Conservation (phyloP, 306 rosid species). For the Castanospermum australe region DNA sequence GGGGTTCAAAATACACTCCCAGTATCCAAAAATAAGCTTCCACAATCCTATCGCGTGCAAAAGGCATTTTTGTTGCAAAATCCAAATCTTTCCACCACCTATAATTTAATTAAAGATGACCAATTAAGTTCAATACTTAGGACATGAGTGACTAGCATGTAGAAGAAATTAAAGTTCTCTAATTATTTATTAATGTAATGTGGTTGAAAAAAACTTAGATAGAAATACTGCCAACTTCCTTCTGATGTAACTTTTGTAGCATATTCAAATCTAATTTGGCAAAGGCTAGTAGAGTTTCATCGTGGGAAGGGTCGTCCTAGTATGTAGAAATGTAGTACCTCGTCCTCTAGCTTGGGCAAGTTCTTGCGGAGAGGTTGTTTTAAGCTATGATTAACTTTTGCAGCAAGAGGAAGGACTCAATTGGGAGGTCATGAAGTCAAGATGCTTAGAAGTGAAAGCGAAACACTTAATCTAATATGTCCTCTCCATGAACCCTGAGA, state of each 20-base stretch:
- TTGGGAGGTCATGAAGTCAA: neutral
- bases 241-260: constrained; percentile 32
- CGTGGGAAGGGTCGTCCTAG: constrained; percentile 29
- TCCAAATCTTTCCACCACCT: constrained; percentile 51
- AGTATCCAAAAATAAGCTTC: constrained; percentile 43
- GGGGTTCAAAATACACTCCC: constrained; percentile 30
- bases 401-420: constrained; percentile 4
- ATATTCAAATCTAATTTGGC: constrained; percentile 42
- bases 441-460: constrained; percentile 17
- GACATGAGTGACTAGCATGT: neutral
- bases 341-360: constrained; percentile 24
- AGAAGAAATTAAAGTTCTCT: neutral
- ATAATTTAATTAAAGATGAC: neutral
- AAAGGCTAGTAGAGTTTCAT: constrained; percentile 13
- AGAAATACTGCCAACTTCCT: constrained; percentile 22
- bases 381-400: constrained; percentile 21
- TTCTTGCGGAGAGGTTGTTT: constrained; percentile 27
- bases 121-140: neutral
- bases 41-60: constrained; percentile 36
- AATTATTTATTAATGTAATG: neutral
- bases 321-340: constrained; percentile 18
- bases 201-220: neutral
- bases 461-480: constrained; percentile 51
- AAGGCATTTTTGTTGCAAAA: constrained; percentile 10
- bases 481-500: constrained; percentile 40